Percentiles rank a stretch among this genome's conserved stretches.
Evolutionary conservation across 2,329 filamentous ascomycete species (phyloP).

Genomic region (Atkinsonella hypoxylon): DNA sequence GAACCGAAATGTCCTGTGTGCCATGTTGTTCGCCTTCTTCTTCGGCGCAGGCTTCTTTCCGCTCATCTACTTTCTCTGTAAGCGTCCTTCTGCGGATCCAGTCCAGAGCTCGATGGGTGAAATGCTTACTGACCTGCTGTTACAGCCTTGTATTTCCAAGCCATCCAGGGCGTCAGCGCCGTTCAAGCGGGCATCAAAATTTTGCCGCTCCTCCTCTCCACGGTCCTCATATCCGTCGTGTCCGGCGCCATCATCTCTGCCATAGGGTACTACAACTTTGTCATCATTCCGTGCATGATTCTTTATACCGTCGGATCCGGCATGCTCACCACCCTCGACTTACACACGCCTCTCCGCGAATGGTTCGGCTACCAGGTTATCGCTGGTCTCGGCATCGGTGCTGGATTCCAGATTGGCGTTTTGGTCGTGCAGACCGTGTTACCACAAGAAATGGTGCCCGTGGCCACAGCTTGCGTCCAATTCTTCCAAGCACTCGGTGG

Average conservation of each 20-base stretch:
- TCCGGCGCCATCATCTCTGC: conserved; percentile 29
- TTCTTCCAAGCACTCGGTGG: conserved; percentile 57
- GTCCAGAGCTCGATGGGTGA: not conserved
- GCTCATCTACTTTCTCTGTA: conserved; percentile 41
- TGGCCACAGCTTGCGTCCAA: conserved; percentile 38
- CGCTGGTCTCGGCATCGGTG: conserved; percentile 39
- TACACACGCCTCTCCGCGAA: conserved; percentile 30
- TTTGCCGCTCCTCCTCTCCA: conserved; percentile 39
- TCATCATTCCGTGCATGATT: conserved; percentile 30
- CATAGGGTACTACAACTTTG: conserved; percentile 29
- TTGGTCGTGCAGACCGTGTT: conserved; percentile 41
- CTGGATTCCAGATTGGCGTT: conserved; percentile 35
- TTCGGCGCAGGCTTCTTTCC: conserved; percentile 41
- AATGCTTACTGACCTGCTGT: not conserved
- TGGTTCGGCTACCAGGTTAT: conserved; percentile 51
- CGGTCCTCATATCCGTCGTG: conserved; percentile 34
- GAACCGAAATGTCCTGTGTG: conserved; percentile 27
- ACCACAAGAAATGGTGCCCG: conserved; percentile 33
- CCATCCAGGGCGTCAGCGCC: conserved; percentile 38
- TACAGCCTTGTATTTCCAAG: conserved; percentile 40
- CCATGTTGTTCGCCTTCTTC: conserved; percentile 33
- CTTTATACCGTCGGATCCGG: conserved; percentile 35
- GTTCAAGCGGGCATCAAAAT: conserved; percentile 43
- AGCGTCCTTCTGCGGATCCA: conserved; percentile 4
- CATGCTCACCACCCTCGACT: conserved; percentile 40